Evolutionary conservation across 768 basidiomycete genomes (phyloP), one percentile per base, ranked within the genome.

Genomic region (Pisolithus albus): DNA sequence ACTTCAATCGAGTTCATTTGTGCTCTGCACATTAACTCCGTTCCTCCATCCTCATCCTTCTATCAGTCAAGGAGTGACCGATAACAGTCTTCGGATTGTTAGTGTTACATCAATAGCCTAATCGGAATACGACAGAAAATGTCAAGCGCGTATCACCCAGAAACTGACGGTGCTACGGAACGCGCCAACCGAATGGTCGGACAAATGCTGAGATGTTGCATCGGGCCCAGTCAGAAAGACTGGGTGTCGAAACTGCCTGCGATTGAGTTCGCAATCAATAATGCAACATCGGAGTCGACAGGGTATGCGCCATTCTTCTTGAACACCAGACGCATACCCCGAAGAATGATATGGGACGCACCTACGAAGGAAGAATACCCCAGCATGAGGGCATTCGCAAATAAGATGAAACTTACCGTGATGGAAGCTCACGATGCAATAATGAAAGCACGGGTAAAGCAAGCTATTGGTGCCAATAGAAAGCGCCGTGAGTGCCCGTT

Each of bases 161-260:
- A 72, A 36, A 66, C 69, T 0, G 67, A 70, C 49, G 71, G 71
- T 0, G 46, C 63, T 0, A 66, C 63, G 0, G 67, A 72, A 46
- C 46, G 55, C 0, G 57, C 57, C 0, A 64, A 62, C 3, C 5
- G 55, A 0, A 60, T 54, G 0, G 46, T 65, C 0, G 49, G 34
- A 0, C 59, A 61, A 15, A 61, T 64, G 55, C 3, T 61, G 0
- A 7, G 55, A 13, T 36, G 41, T 0, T 52, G 44, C 0, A 55
- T 63, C 0, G 13, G 16, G 0, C 30, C 52, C 0, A 53, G 46
- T 1, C 58, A 65, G 19, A 37, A 9, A 0, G 59, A 61, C 18
- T 66, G 61, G 61, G 56, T 57, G 0, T 1, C 5, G 0, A 3
- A 19, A 0, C 9, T 57, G 7, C 49, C 43, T 30, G 28, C 28